Base-by-base conservation (phyloP, 2,329 filamentous ascomycete genomes). In the Trichoderma endophyticum region DNA sequence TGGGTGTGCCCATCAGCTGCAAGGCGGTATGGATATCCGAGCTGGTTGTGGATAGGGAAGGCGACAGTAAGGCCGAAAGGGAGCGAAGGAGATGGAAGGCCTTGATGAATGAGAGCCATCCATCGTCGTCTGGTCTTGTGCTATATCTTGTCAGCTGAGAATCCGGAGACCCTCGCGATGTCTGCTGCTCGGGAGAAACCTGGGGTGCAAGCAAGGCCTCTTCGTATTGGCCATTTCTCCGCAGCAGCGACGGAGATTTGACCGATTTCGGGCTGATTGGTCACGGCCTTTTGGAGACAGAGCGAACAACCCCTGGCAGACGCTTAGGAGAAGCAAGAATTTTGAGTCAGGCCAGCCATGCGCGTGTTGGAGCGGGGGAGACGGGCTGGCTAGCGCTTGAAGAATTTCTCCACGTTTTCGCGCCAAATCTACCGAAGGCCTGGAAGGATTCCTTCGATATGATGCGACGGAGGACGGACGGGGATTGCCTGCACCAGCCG, bases 191-290 rank as follows among this genome's bases (percentile, higher is more conserved):
- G 21, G 34, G 34, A 18, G 24, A 57, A 34, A 34, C 64, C 54
- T 59, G 34, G 54, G 24, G 26, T 36, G 30, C 63, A 56, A 32
- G 24, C 24, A 6, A 34, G 32, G 24, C 3, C 18, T 48, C 30
- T 54, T 70, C 57, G 30, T 32, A 26, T 15, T 54, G 57, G 57
- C 21, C 26, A 9, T 18, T 70, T 28, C 66, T 70, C 67, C 67
- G 67, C 57, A 70, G 57, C 39, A 70, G 21, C 57, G 43, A 54
- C 67, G 67, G 67, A 62, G 67, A 26, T 51, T 62, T 70, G 56
- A 62, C 67, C 67, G 11, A 51, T 70, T 70, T 54, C 43, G 67
- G 67, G 57, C 61, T 61, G 60, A 70, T 61, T 62, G 67, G 67
- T 54, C 67, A 61, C 67, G 18, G 57, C 28, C 57, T 59, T 59